Evolutionary conservation across 2,329 filamentous ascomycete genomes (phyloP), one percentile per base, ranked within the genome.

Genomic region (Ustilaginoidea virens): DNA sequence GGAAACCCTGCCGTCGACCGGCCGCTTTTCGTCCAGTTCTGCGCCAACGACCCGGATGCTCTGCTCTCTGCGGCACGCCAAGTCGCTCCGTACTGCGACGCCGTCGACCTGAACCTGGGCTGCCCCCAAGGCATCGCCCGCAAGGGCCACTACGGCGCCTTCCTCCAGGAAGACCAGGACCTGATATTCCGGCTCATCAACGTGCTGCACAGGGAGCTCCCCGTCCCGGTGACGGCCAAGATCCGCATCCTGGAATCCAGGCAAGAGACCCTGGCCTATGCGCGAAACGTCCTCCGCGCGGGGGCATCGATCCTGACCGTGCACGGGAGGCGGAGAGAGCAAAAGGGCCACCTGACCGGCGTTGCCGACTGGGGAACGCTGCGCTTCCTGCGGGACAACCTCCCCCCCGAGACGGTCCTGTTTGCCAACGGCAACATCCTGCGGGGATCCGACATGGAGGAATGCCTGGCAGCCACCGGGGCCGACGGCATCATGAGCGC

Each of bases 371-470:
- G 90, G 90, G 60, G 58, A n/a, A 71, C 79, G 45, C 75, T 98
- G 32, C 69, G 75, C 4, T 87, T 80, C 46, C 55, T 98, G 38
- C 66, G 90, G 27, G 81, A 93, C 8, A 79, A 77, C 36, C 56
- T 98, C 17, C 87, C 87, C 0, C 58, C 66, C 1, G 85, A 94
- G 27, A 92, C 85, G 6, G 90, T 98, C 15, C 71, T 98, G 3
- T 96, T 98, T 48, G 90, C 90, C 4, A 98, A 98, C 51, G 90
- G 90, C 9, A 98, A 98, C 46, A 77, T 94, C 20, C 58, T 98
- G 33, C 78, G 81, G 48, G 66, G 78, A 33, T 74, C 63, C 1
- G 87, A 98, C 48, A 60, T 98, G 8, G 68, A 77, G 28, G 59
- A 58, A 13, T 96, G 87, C 45, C 58, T 98, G 13, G 69, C 74